Conservation (phyloP, 2,329 filamentous ascomycete species). For the Botrytis elliptica region DNA sequence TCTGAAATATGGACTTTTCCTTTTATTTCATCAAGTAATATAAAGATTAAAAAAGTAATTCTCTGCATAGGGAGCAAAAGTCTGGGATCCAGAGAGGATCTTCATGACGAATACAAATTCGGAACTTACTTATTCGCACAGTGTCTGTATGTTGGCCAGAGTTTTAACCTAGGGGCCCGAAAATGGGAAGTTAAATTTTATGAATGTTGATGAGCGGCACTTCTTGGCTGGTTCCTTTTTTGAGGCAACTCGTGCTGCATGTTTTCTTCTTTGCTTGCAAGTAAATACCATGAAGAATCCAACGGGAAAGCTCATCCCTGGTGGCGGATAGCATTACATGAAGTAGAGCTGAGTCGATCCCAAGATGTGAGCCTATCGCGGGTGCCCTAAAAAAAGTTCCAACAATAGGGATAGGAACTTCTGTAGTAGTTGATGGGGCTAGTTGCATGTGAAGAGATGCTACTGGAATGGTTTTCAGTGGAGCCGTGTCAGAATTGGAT, state of each 20-base stretch:
- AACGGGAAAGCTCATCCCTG: background rate
- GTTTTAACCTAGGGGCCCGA: background rate
- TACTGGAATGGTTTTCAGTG: background rate
- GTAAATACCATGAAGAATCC: background rate
- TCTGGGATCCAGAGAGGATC: background rate
- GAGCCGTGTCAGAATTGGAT: background rate
- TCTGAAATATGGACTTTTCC: background rate
- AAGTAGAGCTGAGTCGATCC: background rate
- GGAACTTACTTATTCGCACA: background rate
- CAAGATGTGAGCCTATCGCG: background rate
- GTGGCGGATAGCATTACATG: background rate
- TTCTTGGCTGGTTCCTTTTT: background rate
- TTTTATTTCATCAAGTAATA: background rate
- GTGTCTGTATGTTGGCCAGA: background rate
- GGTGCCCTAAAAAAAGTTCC: background rate
- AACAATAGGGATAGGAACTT: background rate
- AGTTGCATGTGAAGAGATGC: background rate
- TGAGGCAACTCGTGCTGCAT: background rate
- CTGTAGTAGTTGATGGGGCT: background rate
- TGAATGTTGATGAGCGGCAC: background rate
- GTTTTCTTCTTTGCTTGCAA: background rate
- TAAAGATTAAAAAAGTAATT: background rate
- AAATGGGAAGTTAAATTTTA: background rate
- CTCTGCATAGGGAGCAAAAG: background rate
- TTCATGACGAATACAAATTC: background rate